These are phyloP conservation scores for Casuarina glauca DNA, from an alignment of 306 rosid species.

Conservation along the genomic window DNA sequence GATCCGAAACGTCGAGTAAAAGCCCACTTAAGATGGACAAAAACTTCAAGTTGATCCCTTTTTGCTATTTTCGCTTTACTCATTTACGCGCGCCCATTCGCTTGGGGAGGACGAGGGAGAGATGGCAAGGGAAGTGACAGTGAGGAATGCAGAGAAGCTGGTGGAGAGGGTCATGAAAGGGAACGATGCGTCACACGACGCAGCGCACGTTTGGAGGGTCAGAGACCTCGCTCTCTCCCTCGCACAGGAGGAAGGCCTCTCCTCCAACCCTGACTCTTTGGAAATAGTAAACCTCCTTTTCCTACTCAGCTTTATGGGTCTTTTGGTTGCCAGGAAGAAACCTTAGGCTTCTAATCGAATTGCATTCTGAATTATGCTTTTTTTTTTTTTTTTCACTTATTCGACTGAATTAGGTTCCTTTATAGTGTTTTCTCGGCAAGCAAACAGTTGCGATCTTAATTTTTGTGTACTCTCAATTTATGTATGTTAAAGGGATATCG, in stretches of 20 bases:
- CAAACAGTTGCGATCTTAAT: too few species aligned
- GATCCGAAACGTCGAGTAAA: too few species aligned
- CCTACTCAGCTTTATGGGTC: neutral
- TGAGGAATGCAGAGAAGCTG: slow-evolving; percentile 67
- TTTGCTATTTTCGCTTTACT: too few species aligned
- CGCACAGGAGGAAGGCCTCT: slow-evolving; percentile 68
- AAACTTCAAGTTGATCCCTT: too few species aligned
- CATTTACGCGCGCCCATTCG: too few species aligned
- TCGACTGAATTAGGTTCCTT: too few species aligned
- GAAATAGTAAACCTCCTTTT: slow-evolving; percentile 48
- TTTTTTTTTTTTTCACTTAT: too few species aligned
- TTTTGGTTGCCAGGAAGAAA: neutral
- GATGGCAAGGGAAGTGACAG: slow-evolving; percentile 50
- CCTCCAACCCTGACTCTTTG: slow-evolving; percentile 63
- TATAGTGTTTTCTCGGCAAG: too few species aligned
- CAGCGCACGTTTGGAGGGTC: slow-evolving; percentile 82
- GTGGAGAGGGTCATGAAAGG: slow-evolving; percentile 66
- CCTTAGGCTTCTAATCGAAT: neutral
- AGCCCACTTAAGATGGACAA: too few species aligned
- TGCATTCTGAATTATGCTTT: neutral
- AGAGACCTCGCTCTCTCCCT: slow-evolving; percentile 88
- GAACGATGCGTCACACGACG: slow-evolving; percentile 88
- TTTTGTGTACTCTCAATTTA: too few species aligned
- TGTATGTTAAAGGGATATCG: too few species aligned
- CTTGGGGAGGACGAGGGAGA: neutral